Base-by-base conservation (phyloP, 2,329 filamentous ascomycete genomes). In the Sporothrix euskadiensis region DNA sequence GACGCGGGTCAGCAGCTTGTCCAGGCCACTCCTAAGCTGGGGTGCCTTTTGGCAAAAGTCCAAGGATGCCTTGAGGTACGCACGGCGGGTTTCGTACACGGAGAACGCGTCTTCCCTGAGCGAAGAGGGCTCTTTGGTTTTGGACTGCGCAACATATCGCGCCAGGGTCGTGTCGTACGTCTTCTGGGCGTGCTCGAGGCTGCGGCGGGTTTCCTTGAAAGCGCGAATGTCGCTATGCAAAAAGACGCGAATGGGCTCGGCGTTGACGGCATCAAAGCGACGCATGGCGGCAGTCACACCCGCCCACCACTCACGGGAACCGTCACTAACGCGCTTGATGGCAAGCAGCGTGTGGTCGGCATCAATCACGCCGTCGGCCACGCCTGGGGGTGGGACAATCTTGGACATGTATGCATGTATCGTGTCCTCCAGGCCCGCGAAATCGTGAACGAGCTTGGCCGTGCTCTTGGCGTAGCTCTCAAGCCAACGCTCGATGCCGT, bases 101-200 rank as follows among this genome's bases (percentile, higher is more conserved):
- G 96, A 91, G 79, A 99, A 99, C 0, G 96, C 96, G 82, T 99
- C 96, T 81, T 99, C 96, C 74, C 96, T 88, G 73, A 99, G 85
- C 0, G 94, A 89, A 0, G 94, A 98, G 0, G 95, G 89, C 81
- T 99, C 96, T 82, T 98, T 99, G 6, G 93, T 91, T 84, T 98
- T 98, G 76, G 91, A 92, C 82, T 98, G 94, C 3, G 88, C 86
- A 5, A 94, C 88, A 79, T 97, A 98, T 74, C 94, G 90, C 30
- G 92, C 89, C 73, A 98, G 87, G 3, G 92, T 89, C 72, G 88
- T 88, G 80, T 99, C 96, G 79, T 94, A 97, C 3, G 88, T 88
- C 82, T 94, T 93, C 82, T 99, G 96, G 0, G 93, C 86, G 65
- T 89, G 85, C 74, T 98, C 95, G 73, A 98, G 85, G 14, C 86